Percentiles rank a stretch among this genome's conserved stretches.
phyloP scores from a whole-genome alignment of 2,329 filamentous ascomycete species.

The Claviceps humidiphila region DNA sequence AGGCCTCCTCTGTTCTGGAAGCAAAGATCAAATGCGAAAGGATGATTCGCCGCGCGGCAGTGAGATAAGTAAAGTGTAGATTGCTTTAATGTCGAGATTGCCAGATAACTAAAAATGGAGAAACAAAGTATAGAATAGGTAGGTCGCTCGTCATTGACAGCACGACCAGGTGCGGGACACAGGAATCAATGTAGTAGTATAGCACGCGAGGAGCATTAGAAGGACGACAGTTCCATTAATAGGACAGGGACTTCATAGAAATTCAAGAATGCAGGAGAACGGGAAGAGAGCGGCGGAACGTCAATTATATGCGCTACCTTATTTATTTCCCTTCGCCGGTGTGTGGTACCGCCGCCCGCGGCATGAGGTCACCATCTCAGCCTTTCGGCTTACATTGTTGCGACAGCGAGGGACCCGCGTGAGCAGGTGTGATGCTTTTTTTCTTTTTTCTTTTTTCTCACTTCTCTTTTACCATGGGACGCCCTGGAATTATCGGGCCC shows the following conservation, averaged over 20 bases:
- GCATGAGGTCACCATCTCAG: neutral
- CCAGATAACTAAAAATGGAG: neutral
- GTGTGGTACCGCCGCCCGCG: neutral
- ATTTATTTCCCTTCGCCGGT: neutral
- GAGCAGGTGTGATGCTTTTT: neutral
- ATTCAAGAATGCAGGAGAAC: neutral
- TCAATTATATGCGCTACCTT: neutral
- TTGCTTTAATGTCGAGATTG: too few relatives aligned
- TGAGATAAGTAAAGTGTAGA: too few relatives aligned
- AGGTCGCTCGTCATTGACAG: neutral
- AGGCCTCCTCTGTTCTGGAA: too few relatives aligned
- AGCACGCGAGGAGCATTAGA: too few relatives aligned
- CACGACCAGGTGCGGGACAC: neutral
- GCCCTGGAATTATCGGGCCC: too few relatives aligned
- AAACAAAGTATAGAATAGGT: neutral
- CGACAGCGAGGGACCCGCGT: neutral
- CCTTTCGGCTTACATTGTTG: neutral
- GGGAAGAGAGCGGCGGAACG: neutral
- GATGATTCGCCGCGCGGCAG: too few relatives aligned
- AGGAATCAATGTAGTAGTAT: neutral
- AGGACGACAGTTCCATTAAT: too few relatives aligned
- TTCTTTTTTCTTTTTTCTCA: neutral
- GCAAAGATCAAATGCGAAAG: too few relatives aligned
- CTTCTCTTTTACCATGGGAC: neutral
- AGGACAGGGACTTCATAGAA: too few relatives aligned